Evolutionary conservation across 176 grass and related monocot genomes (phyloP), one percentile per base, ranked within the genome.

Genomic region (Themeda triandra): DNA sequence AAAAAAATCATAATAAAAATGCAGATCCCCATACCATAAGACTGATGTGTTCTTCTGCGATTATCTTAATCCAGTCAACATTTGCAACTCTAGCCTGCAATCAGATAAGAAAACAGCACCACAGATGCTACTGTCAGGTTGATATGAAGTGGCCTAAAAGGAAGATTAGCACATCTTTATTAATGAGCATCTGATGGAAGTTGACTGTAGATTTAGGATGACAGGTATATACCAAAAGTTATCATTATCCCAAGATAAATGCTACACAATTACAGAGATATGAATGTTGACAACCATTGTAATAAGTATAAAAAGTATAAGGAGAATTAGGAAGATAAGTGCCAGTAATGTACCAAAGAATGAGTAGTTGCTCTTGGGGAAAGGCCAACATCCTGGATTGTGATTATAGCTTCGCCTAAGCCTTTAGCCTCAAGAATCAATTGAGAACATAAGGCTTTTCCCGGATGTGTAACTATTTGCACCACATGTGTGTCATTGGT

Each of bases 11-110:
- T 30, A 65, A 88, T 21, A 76, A 86, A 56, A 84, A 66, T 64
- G 32, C 51, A 86, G 17, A 79, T 77, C 33, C 46, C 10, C 53
- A 14, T 96, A 98, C 96, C 96, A 95, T 93, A 84, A 98, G 83
- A 84, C 89, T 92, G 68, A 98, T 90, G 66, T 98, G 88, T 27
- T 92, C 91, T 77, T 89, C 89, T 73, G 92, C 76, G 21, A 92
- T 81, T 92, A 98, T 93, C 85, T 95, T 83, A 90, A 93, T 88
- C 96, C 96, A 95, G 45, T 98, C 96, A 56, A 93, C 89, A 80
- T 91, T 95, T 90, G 92, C 92, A 76, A 98, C 92, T 85, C 90
- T 93, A 66, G 85, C 82, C 96, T 98, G 89, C 37, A 87, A 87
- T 83, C 32, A 73, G 10, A 75, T 19, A 37, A 66, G 13, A 77